Evolutionary conservation across 208 protist genomes (phyloP).

Genomic region (Herpetomonas tarakana): DNA sequence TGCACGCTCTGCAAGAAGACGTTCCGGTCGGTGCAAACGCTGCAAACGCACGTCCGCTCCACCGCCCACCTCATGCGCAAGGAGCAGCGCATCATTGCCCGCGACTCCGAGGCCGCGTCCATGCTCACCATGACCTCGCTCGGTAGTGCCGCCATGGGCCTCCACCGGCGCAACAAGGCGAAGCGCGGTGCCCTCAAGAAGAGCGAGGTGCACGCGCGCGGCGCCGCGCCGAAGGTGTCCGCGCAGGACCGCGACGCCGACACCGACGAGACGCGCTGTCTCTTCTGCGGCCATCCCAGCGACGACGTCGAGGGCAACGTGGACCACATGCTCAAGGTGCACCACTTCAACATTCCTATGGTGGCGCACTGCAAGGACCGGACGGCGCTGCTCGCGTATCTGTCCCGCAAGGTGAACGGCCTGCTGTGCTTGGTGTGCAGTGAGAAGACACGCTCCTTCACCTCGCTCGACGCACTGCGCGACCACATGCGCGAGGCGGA

Average conservation of each 20-base stretch:
- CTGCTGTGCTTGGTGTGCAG: conserved; percentile 88
- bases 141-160: conserved; percentile 82
- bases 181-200: conserved; percentile 33
- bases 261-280: conserved; percentile 65
- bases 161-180: conserved; percentile 84
- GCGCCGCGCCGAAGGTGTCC: conserved; percentile 37
- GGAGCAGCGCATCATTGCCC: conserved; percentile 85
- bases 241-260: conserved; percentile 79
- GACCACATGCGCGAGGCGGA: conserved; percentile 84
- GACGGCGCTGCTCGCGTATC: conserved; percentile 59
- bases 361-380: conserved; percentile 56
- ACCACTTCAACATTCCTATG: conserved; percentile 82
- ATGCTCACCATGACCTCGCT: conserved; percentile 84
- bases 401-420: conserved; percentile 87
- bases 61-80: conserved; percentile 90
- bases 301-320: conserved; percentile 48
- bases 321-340: conserved; percentile 49
- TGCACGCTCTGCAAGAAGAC: conserved; percentile 92
- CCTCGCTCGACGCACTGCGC: conserved; percentile 71
- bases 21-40: conserved; percentile 86
- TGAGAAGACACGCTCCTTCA: conserved; percentile 66
- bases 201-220: background rate
- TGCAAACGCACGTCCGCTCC: conserved; percentile 88
- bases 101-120: conserved; percentile 75
- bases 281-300: conserved; percentile 76